A percentile compares a stretch with the other conserved stretches of the same genome.
Conservation (phyloP, 1,284 basidiomycete genomes). For the Trichosporon faecale region DNA sequence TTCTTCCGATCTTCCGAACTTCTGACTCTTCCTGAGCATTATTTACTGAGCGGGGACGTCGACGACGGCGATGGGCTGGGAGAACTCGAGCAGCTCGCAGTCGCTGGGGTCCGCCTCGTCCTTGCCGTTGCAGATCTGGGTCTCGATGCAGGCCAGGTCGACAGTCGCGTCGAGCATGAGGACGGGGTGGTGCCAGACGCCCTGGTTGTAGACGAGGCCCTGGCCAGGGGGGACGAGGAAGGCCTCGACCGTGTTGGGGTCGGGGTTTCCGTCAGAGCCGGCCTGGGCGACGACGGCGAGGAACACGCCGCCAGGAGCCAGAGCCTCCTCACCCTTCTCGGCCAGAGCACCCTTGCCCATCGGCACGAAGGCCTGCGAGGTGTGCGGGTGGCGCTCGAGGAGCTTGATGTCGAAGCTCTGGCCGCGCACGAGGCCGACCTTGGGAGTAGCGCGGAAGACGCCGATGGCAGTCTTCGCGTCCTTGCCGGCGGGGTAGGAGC, state of each 20-base stretch:
- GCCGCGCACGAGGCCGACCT: conserved; percentile 53
- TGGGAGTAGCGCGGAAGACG: conserved; percentile 67
- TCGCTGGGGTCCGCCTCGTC: conserved; percentile 43
- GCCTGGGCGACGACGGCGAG: conserved; percentile 74
- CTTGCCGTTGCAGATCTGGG: conserved; percentile 46
- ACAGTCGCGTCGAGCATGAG: conserved; percentile 48
- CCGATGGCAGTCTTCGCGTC: conserved; percentile 61
- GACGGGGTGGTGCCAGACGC: conserved; percentile 67
- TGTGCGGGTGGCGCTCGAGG: conserved; percentile 56
- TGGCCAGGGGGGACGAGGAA: conserved; percentile 57
- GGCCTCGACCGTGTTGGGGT: conserved; percentile 59
- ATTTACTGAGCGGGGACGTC: conserved; percentile 4
- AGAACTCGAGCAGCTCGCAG: conserved; percentile 44
- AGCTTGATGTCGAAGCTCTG: conserved; percentile 56
- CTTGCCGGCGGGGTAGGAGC: conserved; percentile 62
- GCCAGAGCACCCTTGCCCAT: conserved; percentile 62
- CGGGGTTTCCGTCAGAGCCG: conserved; percentile 65
- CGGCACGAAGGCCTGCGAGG: conserved; percentile 76
- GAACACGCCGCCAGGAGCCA: conserved; percentile 42
- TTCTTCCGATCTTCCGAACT: not conserved
- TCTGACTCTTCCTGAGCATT: not conserved
- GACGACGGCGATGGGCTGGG: conserved; percentile 5
- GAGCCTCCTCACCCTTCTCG: conserved; percentile 43
- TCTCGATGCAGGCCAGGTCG: conserved; percentile 52
- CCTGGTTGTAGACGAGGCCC: conserved; percentile 76